phyloP scores from a whole-genome alignment of 2,329 filamentous ascomycete genomes.

The Aureobasidium mangrovei region DNA sequence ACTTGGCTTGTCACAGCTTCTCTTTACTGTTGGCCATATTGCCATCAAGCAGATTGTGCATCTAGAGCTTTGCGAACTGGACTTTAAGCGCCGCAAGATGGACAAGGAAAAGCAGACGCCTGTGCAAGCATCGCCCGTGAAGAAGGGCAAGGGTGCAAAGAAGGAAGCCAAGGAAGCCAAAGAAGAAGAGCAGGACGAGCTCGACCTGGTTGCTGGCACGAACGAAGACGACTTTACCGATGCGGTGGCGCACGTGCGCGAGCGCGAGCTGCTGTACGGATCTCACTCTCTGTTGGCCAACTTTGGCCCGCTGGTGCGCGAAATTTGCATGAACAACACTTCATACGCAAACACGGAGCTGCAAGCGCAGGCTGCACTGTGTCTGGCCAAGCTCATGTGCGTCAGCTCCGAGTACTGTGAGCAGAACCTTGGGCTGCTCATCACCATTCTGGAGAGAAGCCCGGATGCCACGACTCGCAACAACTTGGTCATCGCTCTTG shows the following conservation, averaged over 20 bases:
- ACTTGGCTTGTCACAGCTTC: conserved; percentile 73
- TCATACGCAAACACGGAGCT: conserved; percentile 82
- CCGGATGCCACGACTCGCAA: conserved; percentile 86
- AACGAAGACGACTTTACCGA: conserved; percentile 91
- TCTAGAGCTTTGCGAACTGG: conserved; percentile 90
- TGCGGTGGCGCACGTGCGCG: conserved; percentile 73
- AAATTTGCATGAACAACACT: conserved; percentile 92
- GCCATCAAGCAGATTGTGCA: conserved; percentile 99
- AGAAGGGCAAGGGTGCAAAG: conserved; percentile 33
- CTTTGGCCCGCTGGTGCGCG: conserved; percentile 84
- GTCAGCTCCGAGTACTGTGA: conserved; percentile 96
- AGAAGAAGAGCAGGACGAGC: conserved; percentile 66
- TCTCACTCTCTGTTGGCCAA: conserved; percentile 75
- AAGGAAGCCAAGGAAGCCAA: conserved; percentile 44
- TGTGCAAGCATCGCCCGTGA: conserved; percentile 19
- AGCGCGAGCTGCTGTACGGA: conserved; percentile 76
- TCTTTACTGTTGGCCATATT: conserved; percentile 93
- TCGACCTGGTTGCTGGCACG: conserved; percentile 93
- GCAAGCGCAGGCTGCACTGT: conserved; percentile 87
- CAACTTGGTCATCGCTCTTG: conserved; percentile 92
- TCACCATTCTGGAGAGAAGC: conserved; percentile 95
- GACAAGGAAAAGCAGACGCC: conserved; percentile 64
- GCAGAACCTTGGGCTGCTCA: conserved; percentile 79
- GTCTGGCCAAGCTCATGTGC: conserved; percentile 97
- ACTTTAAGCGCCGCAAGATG: conserved; percentile 94